Base-by-base conservation (phyloP, 345 rosid genomes). In the Pistacia integerrima region DNA sequence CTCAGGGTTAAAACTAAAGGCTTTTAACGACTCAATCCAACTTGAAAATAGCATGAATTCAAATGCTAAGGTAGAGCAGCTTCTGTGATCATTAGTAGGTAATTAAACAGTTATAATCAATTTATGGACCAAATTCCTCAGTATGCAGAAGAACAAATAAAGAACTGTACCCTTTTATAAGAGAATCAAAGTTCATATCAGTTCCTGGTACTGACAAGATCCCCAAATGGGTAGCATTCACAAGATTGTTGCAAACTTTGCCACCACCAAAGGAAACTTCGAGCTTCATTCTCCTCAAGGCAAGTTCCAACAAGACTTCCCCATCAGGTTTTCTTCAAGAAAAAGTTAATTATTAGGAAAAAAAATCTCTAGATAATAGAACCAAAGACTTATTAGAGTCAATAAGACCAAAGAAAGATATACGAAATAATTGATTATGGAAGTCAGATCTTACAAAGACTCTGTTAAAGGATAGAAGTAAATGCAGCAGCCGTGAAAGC, bases 191-290 rank as follows among this genome's bases (percentile, higher is more conserved):
- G 80, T 88, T 89, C 73, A 85, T 70, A 38, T 80, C 70, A 56
- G 80, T 76, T 78, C 87, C 97, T 30, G 88, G 78, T 60, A 52
- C 57, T 25, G 79, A 56, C 67, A 93, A 81, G 80, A 93, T 85
- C 30, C 92, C 91, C 84, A 93, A 54, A 80, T 95, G 99, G 13
- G 97, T 90, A 13, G 96, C 91, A 70, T 86, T 78, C 25, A 79
- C 65, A 80, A 92, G 85, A 83, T 83, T 77, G 77, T 87, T 49
- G 78, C 86, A 87, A 75, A 93, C 84, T 82, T 83, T 87, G 41
- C 99, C 99, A 80, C 98, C 97, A 55, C 85, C 87, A 93, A 91
- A 88, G 60, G 76, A 61, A 77, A 96, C 86, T 81, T 91, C 94
- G 79, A 84, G 87, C 82, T 81, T 86, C 87, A 92, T 82, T 83